phyloP scores from a whole-genome alignment of 768 basidiomycete genomes.

The Podaxis sp. region DNA sequence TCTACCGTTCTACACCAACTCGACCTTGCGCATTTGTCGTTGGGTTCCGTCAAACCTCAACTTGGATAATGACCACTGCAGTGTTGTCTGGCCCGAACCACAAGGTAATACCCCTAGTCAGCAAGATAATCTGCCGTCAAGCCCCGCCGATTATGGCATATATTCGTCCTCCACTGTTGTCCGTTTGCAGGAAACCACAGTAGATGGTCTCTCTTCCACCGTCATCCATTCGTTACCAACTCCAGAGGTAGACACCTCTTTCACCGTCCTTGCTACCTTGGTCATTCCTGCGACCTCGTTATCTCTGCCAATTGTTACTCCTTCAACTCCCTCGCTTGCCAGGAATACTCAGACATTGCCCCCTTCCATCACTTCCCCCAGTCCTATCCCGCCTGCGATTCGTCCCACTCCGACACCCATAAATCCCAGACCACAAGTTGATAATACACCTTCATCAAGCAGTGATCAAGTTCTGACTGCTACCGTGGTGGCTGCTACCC shows the following conservation, averaged over 20 bases:
- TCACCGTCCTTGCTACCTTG: not conserved
- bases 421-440: not conserved
- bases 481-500: not conserved
- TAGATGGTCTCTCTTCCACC: not conserved
- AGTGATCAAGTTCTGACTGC: not conserved
- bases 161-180: not conserved
- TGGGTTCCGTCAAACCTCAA: constrained; percentile 46
- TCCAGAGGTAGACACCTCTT: no score
- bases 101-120: not conserved
- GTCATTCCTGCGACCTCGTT: constrained; percentile 15
- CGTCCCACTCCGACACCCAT: not conserved
- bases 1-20: constrained; percentile 49
- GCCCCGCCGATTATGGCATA: not conserved
- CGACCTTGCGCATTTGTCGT: constrained; percentile 59
- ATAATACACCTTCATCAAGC: not conserved
- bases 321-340: not conserved
- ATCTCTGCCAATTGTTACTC: constrained; percentile 1
- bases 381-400: not conserved
- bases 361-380: not conserved
- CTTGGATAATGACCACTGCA: constrained; percentile 40
- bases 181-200: not conserved
- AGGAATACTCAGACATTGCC: not conserved
- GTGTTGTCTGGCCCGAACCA: constrained; percentile 49
- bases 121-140: not conserved
- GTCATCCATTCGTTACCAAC: not conserved